Evolutionary conservation across 2,329 filamentous ascomycete genomes (phyloP).

Genomic region (Pseudopyrenochaeta lycopersici): DNA sequence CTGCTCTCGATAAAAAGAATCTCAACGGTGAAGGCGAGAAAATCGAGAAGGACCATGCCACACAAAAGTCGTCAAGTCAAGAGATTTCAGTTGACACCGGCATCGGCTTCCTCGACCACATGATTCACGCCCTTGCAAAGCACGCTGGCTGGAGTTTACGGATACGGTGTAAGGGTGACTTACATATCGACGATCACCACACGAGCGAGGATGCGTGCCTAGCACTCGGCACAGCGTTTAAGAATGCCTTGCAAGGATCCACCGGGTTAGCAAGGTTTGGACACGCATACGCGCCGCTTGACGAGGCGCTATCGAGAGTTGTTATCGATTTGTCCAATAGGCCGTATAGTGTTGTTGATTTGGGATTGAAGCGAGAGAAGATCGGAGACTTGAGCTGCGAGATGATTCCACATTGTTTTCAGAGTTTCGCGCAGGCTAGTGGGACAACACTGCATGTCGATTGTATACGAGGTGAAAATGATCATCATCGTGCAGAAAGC

Average conservation of each 20-base stretch:
- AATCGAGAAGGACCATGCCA: slow-evolving; percentile 73
- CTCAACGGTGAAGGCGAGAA: slow-evolving; percentile 43
- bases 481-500: slow-evolving; percentile 95
- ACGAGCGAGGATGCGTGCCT: slow-evolving; percentile 96
- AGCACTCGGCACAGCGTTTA: slow-evolving; percentile 86
- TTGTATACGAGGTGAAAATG: slow-evolving; percentile 88
- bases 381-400: slow-evolving; percentile 88
- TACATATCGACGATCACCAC: slow-evolving; percentile 99
- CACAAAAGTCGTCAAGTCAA: slow-evolving; percentile 84
- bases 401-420: slow-evolving; percentile 96
- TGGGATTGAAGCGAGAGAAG: slow-evolving; percentile 89
- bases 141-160: slow-evolving; percentile 93
- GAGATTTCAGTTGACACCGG: slow-evolving; percentile 89
- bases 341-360: slow-evolving; percentile 82
- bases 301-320: slow-evolving; percentile 92
- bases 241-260: slow-evolving; percentile 77
- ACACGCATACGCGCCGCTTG: slow-evolving; percentile 89
- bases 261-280: slow-evolving; percentile 90
- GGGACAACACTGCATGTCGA: slow-evolving; percentile 95
- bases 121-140: slow-evolving; percentile 96
- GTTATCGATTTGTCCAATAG: slow-evolving; percentile 96
- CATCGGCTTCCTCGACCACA: slow-evolving; percentile 98
- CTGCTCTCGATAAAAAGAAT: slow-evolving; percentile 56
- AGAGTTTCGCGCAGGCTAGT: slow-evolving; percentile 91
- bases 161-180: slow-evolving; percentile 83